These are phyloP conservation scores for Mycena alexandri DNA, from an alignment of 768 basidiomycete genomes.

Conservation along the genomic window DNA sequence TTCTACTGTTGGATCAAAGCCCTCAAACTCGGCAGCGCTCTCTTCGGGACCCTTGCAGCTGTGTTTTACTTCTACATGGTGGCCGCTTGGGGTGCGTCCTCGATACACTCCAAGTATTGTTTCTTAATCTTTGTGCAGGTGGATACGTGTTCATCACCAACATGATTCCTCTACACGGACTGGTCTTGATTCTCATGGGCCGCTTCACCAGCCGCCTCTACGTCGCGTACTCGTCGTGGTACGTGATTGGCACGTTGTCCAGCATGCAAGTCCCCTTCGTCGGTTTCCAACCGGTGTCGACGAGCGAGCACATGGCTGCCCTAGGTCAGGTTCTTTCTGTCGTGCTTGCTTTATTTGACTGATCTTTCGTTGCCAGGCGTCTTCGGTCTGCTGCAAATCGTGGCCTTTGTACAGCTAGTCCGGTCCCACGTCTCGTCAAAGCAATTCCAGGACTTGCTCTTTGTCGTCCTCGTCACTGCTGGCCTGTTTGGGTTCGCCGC, in stretches of 20 bases:
- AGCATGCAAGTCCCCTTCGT: conserved; percentile 99
- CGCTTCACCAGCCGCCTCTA: conserved; percentile 93
- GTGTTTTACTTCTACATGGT: conserved; percentile 99
- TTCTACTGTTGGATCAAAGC: conserved; percentile 98
- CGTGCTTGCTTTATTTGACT: conserved; percentile 19
- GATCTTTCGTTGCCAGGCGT: conserved; percentile 67
- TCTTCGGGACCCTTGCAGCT: conserved; percentile 91
- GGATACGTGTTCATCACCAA: conserved; percentile 99
- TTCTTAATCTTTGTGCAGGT: conserved; percentile 57
- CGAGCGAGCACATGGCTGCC: conserved; percentile 99
- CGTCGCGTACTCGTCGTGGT: conserved; percentile 97
- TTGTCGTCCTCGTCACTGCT: conserved; percentile 73
- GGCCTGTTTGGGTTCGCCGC: conserved; percentile 80
- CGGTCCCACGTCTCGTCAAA: conserved; percentile 90
- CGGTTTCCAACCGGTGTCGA: conserved; percentile 97
- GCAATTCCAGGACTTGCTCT: conserved; percentile 90
- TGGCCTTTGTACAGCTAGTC: conserved; percentile 92
- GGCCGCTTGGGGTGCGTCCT: conserved; percentile 93
- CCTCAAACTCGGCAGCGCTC: conserved; percentile 91
- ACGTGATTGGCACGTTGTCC: conserved; percentile 95
- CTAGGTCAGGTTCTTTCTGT: conserved; percentile 68
- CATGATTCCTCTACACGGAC: conserved; percentile 97
- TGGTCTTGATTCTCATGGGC: conserved; percentile 97
- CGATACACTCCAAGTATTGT: not conserved
- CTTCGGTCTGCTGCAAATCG: conserved; percentile 95